These are phyloP conservation scores for Neobulgaria alba DNA, from an alignment of 2,329 filamentous ascomycete species.

Conservation along the genomic window DNA sequence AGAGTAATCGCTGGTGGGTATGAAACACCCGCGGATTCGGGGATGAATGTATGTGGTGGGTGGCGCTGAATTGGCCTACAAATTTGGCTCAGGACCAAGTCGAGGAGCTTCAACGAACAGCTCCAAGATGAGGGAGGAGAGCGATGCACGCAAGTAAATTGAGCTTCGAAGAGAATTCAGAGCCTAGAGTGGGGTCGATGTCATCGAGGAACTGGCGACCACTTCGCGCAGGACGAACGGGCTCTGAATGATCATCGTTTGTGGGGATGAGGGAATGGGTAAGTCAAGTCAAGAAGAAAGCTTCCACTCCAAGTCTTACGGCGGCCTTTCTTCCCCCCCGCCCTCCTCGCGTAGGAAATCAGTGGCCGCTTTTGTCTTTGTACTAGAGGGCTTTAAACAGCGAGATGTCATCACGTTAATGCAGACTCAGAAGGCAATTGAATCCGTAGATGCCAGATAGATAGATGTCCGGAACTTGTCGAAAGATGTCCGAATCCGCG, in stretches of 20 bases:
- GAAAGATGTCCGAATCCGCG: too few relatives aligned
- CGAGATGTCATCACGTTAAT: too few relatives aligned
- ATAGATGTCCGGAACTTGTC: too few relatives aligned
- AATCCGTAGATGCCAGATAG: too few relatives aligned
- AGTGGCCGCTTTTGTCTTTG: too few relatives aligned
- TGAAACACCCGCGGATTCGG: neutral
- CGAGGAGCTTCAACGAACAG: constrained; percentile 10
- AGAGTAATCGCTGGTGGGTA: neutral
- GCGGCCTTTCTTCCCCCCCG: too few relatives aligned
- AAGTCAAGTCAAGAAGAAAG: too few relatives aligned
- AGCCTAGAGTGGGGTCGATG: constrained; percentile 12
- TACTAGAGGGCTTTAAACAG: too few relatives aligned
- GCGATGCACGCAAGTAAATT: constrained; percentile 11
- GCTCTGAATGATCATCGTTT: constrained; percentile 17
- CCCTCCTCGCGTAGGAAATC: too few relatives aligned
- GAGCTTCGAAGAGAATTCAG: constrained; percentile 7
- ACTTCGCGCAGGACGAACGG: constrained; percentile 7
- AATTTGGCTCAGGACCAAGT: constrained; percentile 7
- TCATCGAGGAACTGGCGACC: constrained; percentile 10
- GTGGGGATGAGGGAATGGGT: constrained; percentile 3
- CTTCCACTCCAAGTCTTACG: too few relatives aligned
- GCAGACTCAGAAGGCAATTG: too few relatives aligned
- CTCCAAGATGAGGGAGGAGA: too few relatives aligned
- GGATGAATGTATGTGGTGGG: constrained; percentile 5
- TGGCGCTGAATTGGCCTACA: constrained; percentile 13